These are phyloP conservation scores for Letharia lupina DNA, from an alignment of 495 filamentous ascomycete species.

Conservation along the genomic window DNA sequence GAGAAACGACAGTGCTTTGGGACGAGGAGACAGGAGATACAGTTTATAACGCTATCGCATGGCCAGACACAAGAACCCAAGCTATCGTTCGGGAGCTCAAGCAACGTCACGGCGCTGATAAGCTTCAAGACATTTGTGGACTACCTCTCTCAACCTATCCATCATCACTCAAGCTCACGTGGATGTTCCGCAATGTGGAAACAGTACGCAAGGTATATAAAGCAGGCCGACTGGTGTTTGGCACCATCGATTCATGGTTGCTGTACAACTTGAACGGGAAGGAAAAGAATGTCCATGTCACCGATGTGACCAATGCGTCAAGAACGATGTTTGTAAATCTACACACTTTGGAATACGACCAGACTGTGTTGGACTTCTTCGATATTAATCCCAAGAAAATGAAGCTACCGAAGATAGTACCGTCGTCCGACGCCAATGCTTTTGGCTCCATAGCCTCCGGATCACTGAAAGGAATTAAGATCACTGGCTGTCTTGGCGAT, in stretches of 20 bases:
- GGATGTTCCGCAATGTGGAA: conserved; percentile 69
- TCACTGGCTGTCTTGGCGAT: conserved; percentile 84
- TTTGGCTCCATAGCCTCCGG: conserved; percentile 65
- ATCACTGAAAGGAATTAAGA: conserved; percentile 62
- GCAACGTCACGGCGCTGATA: conserved; percentile 53
- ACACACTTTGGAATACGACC: conserved; percentile 75
- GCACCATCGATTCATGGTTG: conserved; percentile 91
- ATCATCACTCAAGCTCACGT: conserved; percentile 80
- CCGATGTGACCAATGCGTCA: conserved; percentile 87
- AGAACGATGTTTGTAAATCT: conserved; percentile 97
- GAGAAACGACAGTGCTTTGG: conserved; percentile 90
- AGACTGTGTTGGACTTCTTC: conserved; percentile 75
- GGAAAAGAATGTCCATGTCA: conserved; percentile 61
- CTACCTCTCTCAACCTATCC: conserved; percentile 91
- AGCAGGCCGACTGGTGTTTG: conserved; percentile 72
- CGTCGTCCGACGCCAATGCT: conserved; percentile 67
- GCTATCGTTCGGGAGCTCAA: conserved; percentile 76
- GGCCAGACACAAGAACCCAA: conserved; percentile 84
- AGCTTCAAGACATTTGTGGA: conserved; percentile 67
- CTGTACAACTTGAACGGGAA: conserved; percentile 85
- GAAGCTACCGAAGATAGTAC: conserved; percentile 74
- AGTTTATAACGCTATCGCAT: conserved; percentile 83
- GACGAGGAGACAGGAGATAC: conserved; percentile 79
- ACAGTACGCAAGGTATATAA: conserved; percentile 71
- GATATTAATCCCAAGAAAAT: conserved; percentile 67